Percentiles rank a stretch among this genome's conserved stretches.
These are phyloP conservation scores for Euphorbia pulcherrima DNA, from an alignment of 345 rosid species.

Conservation along the genomic window DNA sequence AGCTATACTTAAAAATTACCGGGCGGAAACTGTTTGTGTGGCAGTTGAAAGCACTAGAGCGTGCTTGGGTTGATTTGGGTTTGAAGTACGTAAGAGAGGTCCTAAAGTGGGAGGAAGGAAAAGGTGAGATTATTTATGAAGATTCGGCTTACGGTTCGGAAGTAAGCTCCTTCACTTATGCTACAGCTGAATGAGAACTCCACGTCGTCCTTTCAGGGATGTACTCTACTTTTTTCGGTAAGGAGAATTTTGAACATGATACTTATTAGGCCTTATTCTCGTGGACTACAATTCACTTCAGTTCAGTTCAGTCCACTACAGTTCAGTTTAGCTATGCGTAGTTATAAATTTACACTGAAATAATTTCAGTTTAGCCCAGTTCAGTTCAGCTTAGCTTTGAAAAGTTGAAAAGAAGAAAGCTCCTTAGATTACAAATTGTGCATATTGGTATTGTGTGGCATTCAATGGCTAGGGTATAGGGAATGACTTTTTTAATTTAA, in stretches of 20 bases:
- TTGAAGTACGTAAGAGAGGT: conserved; percentile 53
- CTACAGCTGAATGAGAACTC: conserved; percentile 35
- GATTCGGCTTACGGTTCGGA: conserved; percentile 53
- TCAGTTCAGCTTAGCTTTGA: too few species aligned
- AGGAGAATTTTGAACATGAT: not conserved
- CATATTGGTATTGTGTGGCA: not conserved
- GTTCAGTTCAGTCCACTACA: too few species aligned
- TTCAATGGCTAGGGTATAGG: not conserved
- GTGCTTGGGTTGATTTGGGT: conserved; percentile 37
- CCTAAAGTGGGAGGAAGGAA: conserved; percentile 61
- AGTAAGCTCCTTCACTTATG: conserved; percentile 38
- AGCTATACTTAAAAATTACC: conserved; percentile 25
- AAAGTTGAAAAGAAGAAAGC: too few species aligned
- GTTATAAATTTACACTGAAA: too few species aligned
- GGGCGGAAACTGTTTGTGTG: conserved; percentile 45
- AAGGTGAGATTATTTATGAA: conserved; percentile 34
- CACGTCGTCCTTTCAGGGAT: not conserved
- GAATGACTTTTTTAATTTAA: conserved; percentile 1
- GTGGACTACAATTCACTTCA: too few species aligned
- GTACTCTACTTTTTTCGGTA: not conserved
- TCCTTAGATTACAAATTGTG: not conserved
- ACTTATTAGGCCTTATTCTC: too few species aligned
- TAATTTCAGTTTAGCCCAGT: too few species aligned
- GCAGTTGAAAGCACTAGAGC: conserved; percentile 41
- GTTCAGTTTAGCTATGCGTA: too few species aligned